Evolutionary conservation across 1,139 yeast species (phyloP).

Genomic region (Lodderomyces margitis): DNA sequence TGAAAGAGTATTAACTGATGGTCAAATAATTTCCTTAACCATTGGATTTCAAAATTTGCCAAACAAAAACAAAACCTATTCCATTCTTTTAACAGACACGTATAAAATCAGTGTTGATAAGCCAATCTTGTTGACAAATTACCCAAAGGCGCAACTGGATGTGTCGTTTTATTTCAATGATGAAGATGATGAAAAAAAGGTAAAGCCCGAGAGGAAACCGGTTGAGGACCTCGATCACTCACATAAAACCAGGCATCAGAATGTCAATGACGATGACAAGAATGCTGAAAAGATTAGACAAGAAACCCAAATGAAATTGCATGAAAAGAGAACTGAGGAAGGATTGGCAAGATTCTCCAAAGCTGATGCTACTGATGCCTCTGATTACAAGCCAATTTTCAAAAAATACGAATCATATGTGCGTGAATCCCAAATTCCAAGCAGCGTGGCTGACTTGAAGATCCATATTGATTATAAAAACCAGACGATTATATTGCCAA

Average conservation of each 20-base stretch:
- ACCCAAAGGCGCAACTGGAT: conserved; percentile 70
- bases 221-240: conserved; percentile 58
- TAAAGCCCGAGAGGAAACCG: conserved; percentile 20
- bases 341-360: conserved; percentile 78
- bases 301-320: conserved; percentile 78
- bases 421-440: conserved; percentile 88
- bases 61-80: conserved; percentile 55
- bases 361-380: conserved; percentile 66
- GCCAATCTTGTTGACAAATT: conserved; percentile 68
- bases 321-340: conserved; percentile 80
- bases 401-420: conserved; percentile 92
- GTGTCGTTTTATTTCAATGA: conserved; percentile 85
- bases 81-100: conserved; percentile 81
- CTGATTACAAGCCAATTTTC: conserved; percentile 72
- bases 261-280: conserved; percentile 64
- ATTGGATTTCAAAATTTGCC: conserved; percentile 71
- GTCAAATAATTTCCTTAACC: conserved; percentile 73
- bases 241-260: conserved; percentile 76
- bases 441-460: conserved; percentile 75
- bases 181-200: conserved; percentile 35
- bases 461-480: conserved; percentile 85
- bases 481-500: conserved; percentile 87
- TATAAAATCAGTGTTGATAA: conserved; percentile 63
- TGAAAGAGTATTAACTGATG: conserved; percentile 65
- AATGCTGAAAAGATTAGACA: conserved; percentile 80